Base-by-base conservation (phyloP, 2,329 filamentous ascomycete genomes). In the Annulohypoxylon truncatum region DNA sequence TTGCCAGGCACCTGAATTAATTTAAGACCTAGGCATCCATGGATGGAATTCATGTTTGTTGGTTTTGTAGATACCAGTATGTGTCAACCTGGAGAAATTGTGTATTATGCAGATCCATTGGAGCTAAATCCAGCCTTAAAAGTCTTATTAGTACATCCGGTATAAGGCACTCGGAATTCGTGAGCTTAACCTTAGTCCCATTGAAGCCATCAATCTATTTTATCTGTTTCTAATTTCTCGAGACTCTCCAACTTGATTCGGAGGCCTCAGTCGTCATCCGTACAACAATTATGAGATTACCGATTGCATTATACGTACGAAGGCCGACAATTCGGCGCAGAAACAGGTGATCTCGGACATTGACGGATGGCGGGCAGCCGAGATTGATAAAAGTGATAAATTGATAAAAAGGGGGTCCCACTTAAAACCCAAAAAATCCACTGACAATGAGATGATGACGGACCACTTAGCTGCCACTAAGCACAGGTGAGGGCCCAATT, bases 331-430 rank as follows among this genome's bases (percentile, higher is more conserved):
- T 68, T 69, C 68, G 68, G 68, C 48, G 13, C 53, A 44, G 22
- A 66, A 70, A 70, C 68, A 70, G 68, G 68, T 70, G 68, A 70
- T 66, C 66, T 70, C 68, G 68, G 68, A 67, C 57, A 59, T 65
- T 50, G 61, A 40, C 60, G 60, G 66, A 51, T 54, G 40, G 40
- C 50, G 15, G 28, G 10, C 2, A 57, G 26, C 64, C 61, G 61
- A 67, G 55, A 69, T 61, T 70, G 65, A 67, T 70, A 65, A 64
- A 68, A 68, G 59, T 61, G 65, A 66, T 64, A 68, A 67, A 68
- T 42, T 42, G 38, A 42, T 42, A 20, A 42, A 66, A 66, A 66
- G 51, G 66, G 68, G 60, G 68, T 46, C 53, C 53, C 51, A 42
- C 24, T 35, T 31, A 8, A 28, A 48, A 47, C 7, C 10, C 22